Percentiles rank a stretch among this genome's conserved stretches.
Conservation (phyloP, 305 asterid species). For the Fraxinus sp. region DNA sequence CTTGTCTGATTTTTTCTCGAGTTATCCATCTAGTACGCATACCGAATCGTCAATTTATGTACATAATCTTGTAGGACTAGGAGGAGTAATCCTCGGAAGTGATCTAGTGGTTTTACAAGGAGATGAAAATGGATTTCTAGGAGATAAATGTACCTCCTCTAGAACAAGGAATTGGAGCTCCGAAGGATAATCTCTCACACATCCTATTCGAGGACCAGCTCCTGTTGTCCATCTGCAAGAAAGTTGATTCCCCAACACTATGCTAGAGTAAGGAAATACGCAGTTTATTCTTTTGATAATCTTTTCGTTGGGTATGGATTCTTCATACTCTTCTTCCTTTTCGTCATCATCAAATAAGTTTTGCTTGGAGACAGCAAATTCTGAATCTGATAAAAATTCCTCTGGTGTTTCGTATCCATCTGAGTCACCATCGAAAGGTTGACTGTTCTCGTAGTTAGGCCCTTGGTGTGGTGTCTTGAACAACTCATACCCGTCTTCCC, state of each 20-base stretch:
- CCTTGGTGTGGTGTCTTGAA: constrained; percentile 42
- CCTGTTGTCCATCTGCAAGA: constrained; percentile 87
- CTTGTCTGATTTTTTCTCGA: neutral
- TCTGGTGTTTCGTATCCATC: constrained; percentile 80
- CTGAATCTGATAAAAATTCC: constrained; percentile 57
- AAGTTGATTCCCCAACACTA: constrained; percentile 70
- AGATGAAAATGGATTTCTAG: constrained; percentile 37
- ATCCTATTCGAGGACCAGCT: constrained; percentile 90
- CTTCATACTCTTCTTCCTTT: constrained; percentile 42
- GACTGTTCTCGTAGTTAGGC: neutral
- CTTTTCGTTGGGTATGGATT: constrained; percentile 53
- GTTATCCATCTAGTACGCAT: neutral
- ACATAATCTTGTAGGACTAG: constrained; percentile 24
- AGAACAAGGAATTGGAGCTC: constrained; percentile 74
- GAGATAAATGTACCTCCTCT: constrained; percentile 71
- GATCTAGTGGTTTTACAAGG: constrained; percentile 29
- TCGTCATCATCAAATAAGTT: constrained; percentile 48
- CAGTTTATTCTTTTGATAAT: constrained; percentile 59
- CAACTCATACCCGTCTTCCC: constrained; percentile 36
- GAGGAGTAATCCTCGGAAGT: neutral
- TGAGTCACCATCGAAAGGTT: constrained; percentile 27
- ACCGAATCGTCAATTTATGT: neutral
- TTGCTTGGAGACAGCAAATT: constrained; percentile 51
- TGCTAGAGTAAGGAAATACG: no score
- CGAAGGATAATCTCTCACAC: constrained; percentile 78